Evolutionary conservation across 345 rosid genomes (phyloP), one percentile per base, ranked within the genome.

Genomic region (Mangifera indica): DNA sequence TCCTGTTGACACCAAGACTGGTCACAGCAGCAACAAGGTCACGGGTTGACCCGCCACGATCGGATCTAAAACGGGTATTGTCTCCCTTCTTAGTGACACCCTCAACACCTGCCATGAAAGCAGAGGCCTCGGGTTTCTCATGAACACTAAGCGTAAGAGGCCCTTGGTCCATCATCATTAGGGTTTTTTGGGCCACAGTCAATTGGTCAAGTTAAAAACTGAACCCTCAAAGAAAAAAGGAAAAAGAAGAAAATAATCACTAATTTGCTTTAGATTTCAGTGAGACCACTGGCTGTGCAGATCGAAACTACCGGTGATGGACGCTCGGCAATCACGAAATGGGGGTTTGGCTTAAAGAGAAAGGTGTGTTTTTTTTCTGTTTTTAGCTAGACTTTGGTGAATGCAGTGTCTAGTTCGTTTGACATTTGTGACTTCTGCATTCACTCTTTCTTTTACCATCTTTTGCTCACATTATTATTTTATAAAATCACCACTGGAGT

Each of bases 321-420:
- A 87, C 89, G 93, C 90, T 88, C 85, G 87, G 96, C 92, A 88
- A 75, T 81, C 91, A 80, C 71, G 84, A 82, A 85, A 82, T 79
- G 83, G 88, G 74, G 80, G 66, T 76, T 74, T 79, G 80, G 76
- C 81, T 77, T 81, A 77, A 74, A 76, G 74, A 74, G 76, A 64
- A 76, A 71, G 64, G 63, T 32, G 7, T 40, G 4, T 21, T 3
- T n/a, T 60, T 81, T 79, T 76, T 49, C 87, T 82, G 84, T 84
- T 80, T 86, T 84, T 82, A 61, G 86, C 75, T 79, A 76, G 76
- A 52, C 60, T 62, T 75, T 63, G 70, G 64, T 37, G 82, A 73
- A 46, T 63, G 40, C 65, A 56, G 67, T 42, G 66, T 64, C 72
- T 20, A 45, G 63, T 71, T 66, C 52, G 48, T 10, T 12, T 81